Evolutionary conservation across 2,329 filamentous ascomycete species (phyloP).

Genomic region (Raffaelea deltoideospora): DNA sequence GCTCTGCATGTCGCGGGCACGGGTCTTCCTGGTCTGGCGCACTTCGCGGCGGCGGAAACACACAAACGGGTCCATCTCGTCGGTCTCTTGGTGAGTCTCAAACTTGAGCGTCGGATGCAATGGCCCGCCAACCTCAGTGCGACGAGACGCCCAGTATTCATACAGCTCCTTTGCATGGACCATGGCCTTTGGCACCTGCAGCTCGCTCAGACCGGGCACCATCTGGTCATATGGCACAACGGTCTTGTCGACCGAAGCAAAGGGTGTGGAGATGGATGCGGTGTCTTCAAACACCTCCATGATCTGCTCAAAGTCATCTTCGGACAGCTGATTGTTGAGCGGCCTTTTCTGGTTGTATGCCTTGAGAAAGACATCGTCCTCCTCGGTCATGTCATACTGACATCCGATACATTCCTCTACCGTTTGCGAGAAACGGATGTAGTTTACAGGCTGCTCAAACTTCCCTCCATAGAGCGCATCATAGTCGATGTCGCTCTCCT

Average conservation of each 20-base stretch:
- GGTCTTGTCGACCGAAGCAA: constrained; percentile 77
- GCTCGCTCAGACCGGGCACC: constrained; percentile 47
- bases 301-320: constrained; percentile 84
- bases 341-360: constrained; percentile 67
- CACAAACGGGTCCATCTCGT: constrained; percentile 93
- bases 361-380: constrained; percentile 76
- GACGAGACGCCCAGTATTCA: constrained; percentile 71
- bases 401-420: constrained; percentile 89
- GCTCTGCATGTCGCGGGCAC: constrained; percentile 83
- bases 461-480: constrained; percentile 68
- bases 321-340: constrained; percentile 51
- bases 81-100: constrained; percentile 83
- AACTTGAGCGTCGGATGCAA: constrained; percentile 77
- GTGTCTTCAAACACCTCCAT: constrained; percentile 94
- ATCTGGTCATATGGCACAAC: constrained; percentile 65
- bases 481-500: constrained; percentile 60
- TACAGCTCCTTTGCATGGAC: constrained; percentile 64
- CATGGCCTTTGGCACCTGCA: constrained; percentile 33
- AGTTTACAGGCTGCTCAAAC: constrained; percentile 76
- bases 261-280: constrained; percentile 70
- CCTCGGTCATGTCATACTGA: constrained; percentile 85
- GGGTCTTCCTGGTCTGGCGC: constrained; percentile 84
- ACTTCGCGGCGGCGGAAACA: constrained; percentile 94
- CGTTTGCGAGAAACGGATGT: constrained; percentile 95
- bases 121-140: constrained; percentile 51